phyloP scores from a whole-genome alignment of 352 stramenopile species.

The Pythium sp. region DNA sequence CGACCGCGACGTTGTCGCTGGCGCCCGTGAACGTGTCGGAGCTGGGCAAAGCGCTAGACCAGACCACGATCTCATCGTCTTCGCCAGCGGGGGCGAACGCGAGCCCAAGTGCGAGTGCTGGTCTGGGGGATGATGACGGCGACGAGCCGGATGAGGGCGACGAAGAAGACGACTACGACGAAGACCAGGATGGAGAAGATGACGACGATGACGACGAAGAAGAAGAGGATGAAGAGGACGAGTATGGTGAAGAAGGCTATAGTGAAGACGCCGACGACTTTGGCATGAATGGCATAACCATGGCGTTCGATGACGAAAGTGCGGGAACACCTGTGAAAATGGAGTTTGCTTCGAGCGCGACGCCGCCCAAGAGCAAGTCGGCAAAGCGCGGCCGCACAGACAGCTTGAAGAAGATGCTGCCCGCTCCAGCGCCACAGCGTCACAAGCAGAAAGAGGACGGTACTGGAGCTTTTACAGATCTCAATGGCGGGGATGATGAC shows the following conservation, averaged over 20 bases:
- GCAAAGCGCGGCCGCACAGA: slow-evolving; percentile 83
- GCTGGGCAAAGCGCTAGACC: slow-evolving; percentile 70
- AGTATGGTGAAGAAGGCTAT: slow-evolving; percentile 18
- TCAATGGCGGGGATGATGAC: slow-evolving; percentile 4
- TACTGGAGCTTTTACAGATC: background rate
- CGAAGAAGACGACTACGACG: slow-evolving; percentile 13
- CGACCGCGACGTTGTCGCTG: slow-evolving; percentile 10
- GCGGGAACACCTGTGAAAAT: slow-evolving; percentile 19
- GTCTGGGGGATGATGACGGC: slow-evolving; percentile 2
- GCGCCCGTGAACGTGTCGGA: slow-evolving; percentile 53
- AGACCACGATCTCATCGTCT: slow-evolving; percentile 64
- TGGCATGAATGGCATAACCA: slow-evolving; percentile 8
- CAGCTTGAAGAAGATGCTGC: slow-evolving; percentile 76
- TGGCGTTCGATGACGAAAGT: slow-evolving; percentile 11
- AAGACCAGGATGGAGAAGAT: slow-evolving; percentile 16
- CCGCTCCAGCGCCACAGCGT: slow-evolving; percentile 62
- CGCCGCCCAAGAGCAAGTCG: slow-evolving; percentile 36
- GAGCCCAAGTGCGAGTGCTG: slow-evolving; percentile 16
- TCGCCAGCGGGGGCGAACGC: background rate
- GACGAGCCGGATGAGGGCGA: slow-evolving; percentile 18
- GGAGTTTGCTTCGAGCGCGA: background rate
- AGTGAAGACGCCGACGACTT: slow-evolving; percentile 21
- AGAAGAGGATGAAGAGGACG: slow-evolving; percentile 12
- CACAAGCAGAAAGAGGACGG: slow-evolving; percentile 44
- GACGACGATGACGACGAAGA: slow-evolving; percentile 8